phyloP scores from a whole-genome alignment of 345 rosid genomes.

The Eucalyptus tenuipes region DNA sequence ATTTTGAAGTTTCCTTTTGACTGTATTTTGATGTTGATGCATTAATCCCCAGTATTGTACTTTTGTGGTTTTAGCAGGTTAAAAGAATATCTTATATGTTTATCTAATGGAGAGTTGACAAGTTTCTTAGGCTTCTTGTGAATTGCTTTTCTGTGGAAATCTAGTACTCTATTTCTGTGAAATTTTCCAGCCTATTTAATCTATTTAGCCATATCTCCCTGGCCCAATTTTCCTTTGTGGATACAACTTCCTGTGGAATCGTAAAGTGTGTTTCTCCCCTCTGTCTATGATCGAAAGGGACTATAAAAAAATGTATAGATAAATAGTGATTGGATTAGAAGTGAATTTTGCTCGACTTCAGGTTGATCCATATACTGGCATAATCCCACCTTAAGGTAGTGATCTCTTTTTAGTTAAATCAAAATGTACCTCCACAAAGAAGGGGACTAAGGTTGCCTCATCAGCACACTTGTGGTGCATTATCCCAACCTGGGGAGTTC shows the following conservation, averaged over 20 bases:
- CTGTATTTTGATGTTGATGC: background rate
- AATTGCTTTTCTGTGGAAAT: background rate
- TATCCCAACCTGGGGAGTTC: background rate
- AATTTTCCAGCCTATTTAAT: background rate
- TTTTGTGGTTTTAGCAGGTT: background rate
- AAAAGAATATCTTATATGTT: background rate
- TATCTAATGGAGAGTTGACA: background rate
- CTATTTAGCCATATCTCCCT: background rate
- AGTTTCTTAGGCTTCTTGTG: background rate
- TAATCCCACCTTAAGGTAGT: background rate
- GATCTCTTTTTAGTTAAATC: background rate
- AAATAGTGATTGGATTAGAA: background rate
- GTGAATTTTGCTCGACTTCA: background rate
- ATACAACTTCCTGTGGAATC: background rate
- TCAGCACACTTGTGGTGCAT: background rate
- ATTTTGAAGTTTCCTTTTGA: background rate
- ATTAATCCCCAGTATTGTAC: background rate
- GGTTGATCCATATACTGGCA: background rate
- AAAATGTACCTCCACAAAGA: background rate
- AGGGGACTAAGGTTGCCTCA: background rate
- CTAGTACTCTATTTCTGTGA: background rate
- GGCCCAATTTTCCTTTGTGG: background rate
- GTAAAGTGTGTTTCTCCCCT: background rate
- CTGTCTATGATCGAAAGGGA: background rate
- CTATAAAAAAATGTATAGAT: background rate